These are phyloP conservation scores for Dysphania ambrosioides DNA, from an alignment of 148 eudicot genomes.

Conservation along the genomic window DNA sequence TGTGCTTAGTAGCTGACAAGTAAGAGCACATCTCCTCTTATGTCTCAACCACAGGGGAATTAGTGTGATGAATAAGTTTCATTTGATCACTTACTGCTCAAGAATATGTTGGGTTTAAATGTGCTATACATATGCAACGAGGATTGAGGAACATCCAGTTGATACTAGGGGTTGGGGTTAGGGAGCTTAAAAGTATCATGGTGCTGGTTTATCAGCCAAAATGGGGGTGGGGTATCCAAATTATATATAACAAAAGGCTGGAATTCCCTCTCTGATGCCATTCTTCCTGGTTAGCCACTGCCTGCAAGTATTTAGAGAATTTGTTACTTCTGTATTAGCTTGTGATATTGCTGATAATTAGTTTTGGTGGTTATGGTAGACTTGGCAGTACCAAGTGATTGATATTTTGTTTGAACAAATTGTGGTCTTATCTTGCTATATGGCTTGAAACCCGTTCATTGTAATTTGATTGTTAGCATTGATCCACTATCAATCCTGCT, in stretches of 20 bases:
- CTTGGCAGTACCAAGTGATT: neutral
- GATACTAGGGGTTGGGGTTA: too few relatives aligned
- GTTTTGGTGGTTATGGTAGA: neutral
- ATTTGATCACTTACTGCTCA: neutral
- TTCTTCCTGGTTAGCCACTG: too few relatives aligned
- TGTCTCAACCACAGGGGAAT: too few relatives aligned
- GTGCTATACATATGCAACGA: neutral
- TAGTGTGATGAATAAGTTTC: neutral
- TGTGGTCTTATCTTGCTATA: neutral
- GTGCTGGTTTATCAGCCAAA: too few relatives aligned
- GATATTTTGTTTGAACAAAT: too few relatives aligned
- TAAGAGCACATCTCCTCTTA: slow-evolving; percentile 31
- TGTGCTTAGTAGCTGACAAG: slow-evolving; percentile 66
- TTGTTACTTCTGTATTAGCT: too few relatives aligned
- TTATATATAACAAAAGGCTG: too few relatives aligned
- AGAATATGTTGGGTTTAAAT: neutral
- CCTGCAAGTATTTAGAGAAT: too few relatives aligned
- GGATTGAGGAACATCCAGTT: neutral
- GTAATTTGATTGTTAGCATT: neutral
- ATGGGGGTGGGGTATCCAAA: too few relatives aligned
- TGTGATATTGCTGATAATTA: too few relatives aligned
- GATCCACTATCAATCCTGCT: neutral
- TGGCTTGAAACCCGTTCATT: neutral
- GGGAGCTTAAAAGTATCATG: too few relatives aligned
- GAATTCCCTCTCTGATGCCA: too few relatives aligned